Conservation (phyloP, 2,329 filamentous ascomycete genomes). For the Drechslera avenae region DNA sequence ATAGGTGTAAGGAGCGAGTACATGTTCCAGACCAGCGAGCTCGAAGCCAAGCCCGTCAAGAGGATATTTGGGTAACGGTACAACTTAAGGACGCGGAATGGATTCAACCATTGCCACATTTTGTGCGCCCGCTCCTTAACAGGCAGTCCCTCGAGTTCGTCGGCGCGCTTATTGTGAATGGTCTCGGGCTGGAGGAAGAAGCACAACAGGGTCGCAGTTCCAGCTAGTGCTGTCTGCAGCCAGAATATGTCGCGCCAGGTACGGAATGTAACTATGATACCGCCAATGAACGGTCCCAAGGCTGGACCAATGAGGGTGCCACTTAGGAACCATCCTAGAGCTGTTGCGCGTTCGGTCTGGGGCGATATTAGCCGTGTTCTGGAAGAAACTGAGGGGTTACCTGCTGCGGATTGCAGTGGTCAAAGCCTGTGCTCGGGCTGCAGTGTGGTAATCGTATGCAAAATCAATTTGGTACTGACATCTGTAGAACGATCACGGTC, state of each 20-base stretch:
- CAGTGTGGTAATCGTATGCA: background rate
- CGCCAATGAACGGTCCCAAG: constrained; percentile 68
- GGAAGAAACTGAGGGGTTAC: constrained; percentile 7
- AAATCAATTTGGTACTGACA: background rate
- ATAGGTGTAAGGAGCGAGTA: constrained; percentile 72
- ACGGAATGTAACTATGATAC: constrained; percentile 75
- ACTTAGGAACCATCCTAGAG: constrained; percentile 73
- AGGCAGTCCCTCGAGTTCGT: constrained; percentile 64
- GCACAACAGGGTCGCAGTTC: constrained; percentile 62
- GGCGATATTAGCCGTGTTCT: constrained; percentile 51
- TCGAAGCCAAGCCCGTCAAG: constrained; percentile 60
- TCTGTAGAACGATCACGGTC: background rate
- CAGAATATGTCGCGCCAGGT: constrained; percentile 79
- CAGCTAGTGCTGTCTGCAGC: constrained; percentile 73
- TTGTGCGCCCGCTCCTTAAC: constrained; percentile 56
- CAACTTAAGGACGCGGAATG: constrained; percentile 65
- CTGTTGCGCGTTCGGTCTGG: constrained; percentile 70
- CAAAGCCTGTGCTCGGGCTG: background rate
- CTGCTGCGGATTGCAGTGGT: constrained; percentile 13
- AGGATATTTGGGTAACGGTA: constrained; percentile 73
- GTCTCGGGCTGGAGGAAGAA: constrained; percentile 75
- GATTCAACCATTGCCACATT: constrained; percentile 69
- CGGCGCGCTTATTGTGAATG: constrained; percentile 66
- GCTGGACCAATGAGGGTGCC: constrained; percentile 72
- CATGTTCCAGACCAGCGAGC: constrained; percentile 75